Evolutionary conservation across 1,284 basidiomycete genomes (phyloP), one percentile per base, ranked within the genome.

Genomic region (Melampsora larici-populina): DNA sequence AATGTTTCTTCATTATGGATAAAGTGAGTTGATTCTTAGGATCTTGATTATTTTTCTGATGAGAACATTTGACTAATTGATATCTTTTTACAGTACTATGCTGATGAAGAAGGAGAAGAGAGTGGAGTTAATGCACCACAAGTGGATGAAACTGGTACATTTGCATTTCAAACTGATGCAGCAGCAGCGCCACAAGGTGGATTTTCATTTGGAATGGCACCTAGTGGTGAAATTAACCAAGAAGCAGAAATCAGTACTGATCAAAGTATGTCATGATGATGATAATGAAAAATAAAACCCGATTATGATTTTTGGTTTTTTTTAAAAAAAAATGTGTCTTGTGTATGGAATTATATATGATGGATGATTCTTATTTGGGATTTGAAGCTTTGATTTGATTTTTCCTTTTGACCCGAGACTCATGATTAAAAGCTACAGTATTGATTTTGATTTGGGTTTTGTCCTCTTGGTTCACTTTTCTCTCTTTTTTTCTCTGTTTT

Each of bases 1-100:
- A 99, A 87, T 96, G 95, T 79, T 99, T 97, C 89, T 96, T 94
- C 86, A 97, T 98, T 84, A 97, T 97, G 94, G 94, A 96, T 86
- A 95, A 75, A 48, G 73, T 75, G 33, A 92, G 83, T 93, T 92
- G 86, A 92, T 93, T 89, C 91, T 91, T 48, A 91, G 92, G 81
- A 91, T 92, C 81, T 84, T 13, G 49, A 26, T 15, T 18, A 24
- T 24, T 55, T 24, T 26, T 51, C n/a, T n/a, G n/a, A n/a, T n/a
- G n/a, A n/a, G 24, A 64, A n/a, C 6, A 9, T 26, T 26, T 64
- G 43, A 24, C 17, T 58, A 2, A 29, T 24, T 24, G 18, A 33
- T 24, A n/a, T 55, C 17, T 58, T 1, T 67, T n/a, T 33, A 31
- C 13, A 75, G 73, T 75, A 84, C 80, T 84, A 83, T 82, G 82